Evolutionary conservation across 129 eudicot species (phyloP).

Genomic region (Oenanthe sinensis): DNA sequence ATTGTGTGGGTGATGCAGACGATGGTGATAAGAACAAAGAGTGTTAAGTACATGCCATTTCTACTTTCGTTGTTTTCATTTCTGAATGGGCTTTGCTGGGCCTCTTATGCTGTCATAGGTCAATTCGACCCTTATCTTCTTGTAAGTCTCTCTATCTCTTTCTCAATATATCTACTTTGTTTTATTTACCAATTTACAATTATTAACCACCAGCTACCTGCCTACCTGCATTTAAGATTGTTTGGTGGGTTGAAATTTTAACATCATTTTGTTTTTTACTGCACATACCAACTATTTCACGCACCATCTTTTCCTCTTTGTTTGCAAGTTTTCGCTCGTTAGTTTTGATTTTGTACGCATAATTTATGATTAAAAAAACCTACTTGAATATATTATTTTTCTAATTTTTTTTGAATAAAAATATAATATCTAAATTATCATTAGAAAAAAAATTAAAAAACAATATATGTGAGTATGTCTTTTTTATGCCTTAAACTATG

Average conservation of each 20-base stretch:
- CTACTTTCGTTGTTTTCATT: conserved; percentile 54
- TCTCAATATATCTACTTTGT: neutral
- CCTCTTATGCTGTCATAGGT: conserved; percentile 48
- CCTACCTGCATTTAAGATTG: neutral
- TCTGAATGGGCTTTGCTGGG: conserved; percentile 70
- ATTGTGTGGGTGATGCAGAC: conserved; percentile 27
- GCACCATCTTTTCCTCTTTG: too few relatives aligned
- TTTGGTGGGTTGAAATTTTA: neutral
- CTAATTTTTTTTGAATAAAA: too few relatives aligned
- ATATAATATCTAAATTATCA: too few relatives aligned
- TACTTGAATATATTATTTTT: too few relatives aligned
- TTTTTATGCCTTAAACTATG: too few relatives aligned
- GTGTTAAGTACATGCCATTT: conserved; percentile 89
- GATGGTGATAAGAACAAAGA: conserved; percentile 73
- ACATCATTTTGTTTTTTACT: neutral
- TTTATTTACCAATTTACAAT: too few relatives aligned
- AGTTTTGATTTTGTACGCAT: too few relatives aligned
- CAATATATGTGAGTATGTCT: too few relatives aligned
- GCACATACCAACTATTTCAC: neutral
- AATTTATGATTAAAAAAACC: too few relatives aligned
- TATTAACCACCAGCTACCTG: neutral
- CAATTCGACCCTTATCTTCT: conserved; percentile 50
- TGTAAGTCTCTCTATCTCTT: conserved; percentile 23
- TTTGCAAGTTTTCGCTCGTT: too few relatives aligned
- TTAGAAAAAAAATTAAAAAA: too few relatives aligned